phyloP scores from a whole-genome alignment of 2,329 filamentous ascomycete genomes.

The Beauveria sp. region DNA sequence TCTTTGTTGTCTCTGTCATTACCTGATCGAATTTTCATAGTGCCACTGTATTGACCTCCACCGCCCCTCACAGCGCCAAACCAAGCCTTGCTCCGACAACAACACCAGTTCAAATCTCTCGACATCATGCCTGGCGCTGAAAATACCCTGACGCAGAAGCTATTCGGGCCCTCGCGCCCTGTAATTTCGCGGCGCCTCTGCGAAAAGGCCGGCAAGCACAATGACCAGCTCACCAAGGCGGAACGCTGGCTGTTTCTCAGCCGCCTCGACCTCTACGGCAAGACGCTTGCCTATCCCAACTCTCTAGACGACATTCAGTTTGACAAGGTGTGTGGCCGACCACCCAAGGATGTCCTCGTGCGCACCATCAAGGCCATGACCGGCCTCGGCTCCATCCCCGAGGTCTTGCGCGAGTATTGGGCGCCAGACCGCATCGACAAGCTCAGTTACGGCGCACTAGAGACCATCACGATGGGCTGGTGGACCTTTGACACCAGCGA shows the following conservation, averaged over 20 bases:
- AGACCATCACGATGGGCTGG: background rate
- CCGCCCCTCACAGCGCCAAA: background rate
- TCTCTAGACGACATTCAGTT: constrained; percentile 11
- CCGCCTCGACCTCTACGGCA: constrained; percentile 14
- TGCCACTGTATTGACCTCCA: background rate
- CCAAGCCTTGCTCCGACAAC: background rate
- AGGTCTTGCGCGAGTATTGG: background rate
- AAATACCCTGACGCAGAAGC: background rate
- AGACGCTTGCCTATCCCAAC: constrained; percentile 12
- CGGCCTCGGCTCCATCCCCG: background rate
- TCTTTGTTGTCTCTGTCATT: no score
- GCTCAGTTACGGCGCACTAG: background rate
- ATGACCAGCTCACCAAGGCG: constrained; percentile 14
- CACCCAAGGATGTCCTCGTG: constrained; percentile 8
- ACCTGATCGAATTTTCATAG: background rate
- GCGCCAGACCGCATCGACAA: constrained; percentile 3
- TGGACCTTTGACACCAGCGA: constrained; percentile 5
- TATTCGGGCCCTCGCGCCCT: background rate
- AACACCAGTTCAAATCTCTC: background rate
- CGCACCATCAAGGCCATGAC: constrained; percentile 7
- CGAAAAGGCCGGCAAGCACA: constrained; percentile 13
- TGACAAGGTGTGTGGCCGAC: constrained; percentile 13
- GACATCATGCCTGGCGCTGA: background rate
- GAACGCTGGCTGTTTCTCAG: constrained; percentile 14
- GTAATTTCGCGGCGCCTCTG: constrained; percentile 11